These are phyloP conservation scores for Beauveria scarabaeidicola DNA, from an alignment of 2,329 filamentous ascomycete species.

Conservation along the genomic window DNA sequence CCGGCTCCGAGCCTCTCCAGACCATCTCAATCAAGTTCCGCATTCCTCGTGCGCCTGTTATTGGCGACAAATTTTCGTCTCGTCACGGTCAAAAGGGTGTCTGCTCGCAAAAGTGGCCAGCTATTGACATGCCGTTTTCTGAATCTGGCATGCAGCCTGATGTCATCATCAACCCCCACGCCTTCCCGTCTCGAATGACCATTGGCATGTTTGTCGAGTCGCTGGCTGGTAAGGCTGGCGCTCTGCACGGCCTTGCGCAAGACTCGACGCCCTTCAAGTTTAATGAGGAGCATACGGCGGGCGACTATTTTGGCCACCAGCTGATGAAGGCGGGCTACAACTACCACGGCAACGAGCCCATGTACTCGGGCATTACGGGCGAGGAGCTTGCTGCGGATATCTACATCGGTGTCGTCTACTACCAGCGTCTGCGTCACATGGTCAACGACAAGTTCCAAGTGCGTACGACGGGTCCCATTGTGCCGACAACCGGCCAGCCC, in stretches of 20 bases:
- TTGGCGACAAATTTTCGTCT: conserved; percentile 98
- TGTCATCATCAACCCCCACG: conserved; percentile 98
- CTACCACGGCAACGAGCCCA: conserved; percentile 96
- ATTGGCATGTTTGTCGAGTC: conserved; percentile 99
- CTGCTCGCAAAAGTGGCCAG: conserved; percentile 89
- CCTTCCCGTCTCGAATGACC: conserved; percentile 98
- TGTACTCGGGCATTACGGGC: conserved; percentile 96
- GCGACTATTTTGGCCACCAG: conserved; percentile 93
- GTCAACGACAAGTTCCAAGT: conserved; percentile 99
- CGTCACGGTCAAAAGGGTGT: conserved; percentile 98
- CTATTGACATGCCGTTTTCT: conserved; percentile 89
- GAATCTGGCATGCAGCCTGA: conserved; percentile 96
- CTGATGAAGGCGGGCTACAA: conserved; percentile 93
- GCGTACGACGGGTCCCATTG: conserved; percentile 87
- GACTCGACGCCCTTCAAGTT: conserved; percentile 95
- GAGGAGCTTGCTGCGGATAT: conserved; percentile 92
- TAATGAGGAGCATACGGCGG: conserved; percentile 82
- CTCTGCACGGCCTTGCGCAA: conserved; percentile 90
- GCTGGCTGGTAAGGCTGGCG: conserved; percentile 87
- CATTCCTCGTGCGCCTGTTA: conserved; percentile 80
- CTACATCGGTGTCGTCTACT: conserved; percentile 95
- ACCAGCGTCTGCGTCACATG: conserved; percentile 97
- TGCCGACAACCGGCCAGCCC: conserved; percentile 83
- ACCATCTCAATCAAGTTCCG: conserved; percentile 88
- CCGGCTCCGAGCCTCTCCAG: conserved; percentile 74